Evolutionary conservation across 1,284 basidiomycete genomes (phyloP).

Genomic region (Anthracocystis panici-leucophaei): DNA sequence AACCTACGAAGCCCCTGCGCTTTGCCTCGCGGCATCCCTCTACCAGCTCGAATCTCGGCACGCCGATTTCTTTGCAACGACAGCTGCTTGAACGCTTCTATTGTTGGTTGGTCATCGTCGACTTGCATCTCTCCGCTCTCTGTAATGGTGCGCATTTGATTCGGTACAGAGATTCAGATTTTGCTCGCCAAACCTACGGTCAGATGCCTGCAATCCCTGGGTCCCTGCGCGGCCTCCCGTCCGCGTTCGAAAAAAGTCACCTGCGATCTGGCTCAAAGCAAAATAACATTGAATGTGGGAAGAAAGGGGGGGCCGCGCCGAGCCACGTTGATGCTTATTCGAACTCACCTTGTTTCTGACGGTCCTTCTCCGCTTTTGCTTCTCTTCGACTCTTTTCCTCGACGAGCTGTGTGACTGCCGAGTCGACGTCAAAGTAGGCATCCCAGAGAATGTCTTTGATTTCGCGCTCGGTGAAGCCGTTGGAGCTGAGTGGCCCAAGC

Average conservation of each 20-base stretch:
- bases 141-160: slow-evolving; percentile 4
- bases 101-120: slow-evolving; percentile 29
- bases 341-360: slow-evolving; percentile 57
- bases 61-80: slow-evolving; percentile 36
- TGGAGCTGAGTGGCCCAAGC: slow-evolving; percentile 52
- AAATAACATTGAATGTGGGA: slow-evolving; percentile 18
- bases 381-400: slow-evolving; percentile 59
- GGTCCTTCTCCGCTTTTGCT: slow-evolving; percentile 52
- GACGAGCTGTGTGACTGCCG: slow-evolving; percentile 78
- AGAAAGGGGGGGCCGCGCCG: slow-evolving; percentile 24
- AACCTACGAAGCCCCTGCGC: slow-evolving; percentile 49
- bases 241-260: background rate
- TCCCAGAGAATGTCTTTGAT: slow-evolving; percentile 90
- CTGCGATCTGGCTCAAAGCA: slow-evolving; percentile 8
- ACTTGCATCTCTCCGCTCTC: slow-evolving; percentile 31
- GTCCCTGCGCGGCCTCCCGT: slow-evolving; percentile 22
- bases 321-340: slow-evolving; percentile 6
- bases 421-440: slow-evolving; percentile 85
- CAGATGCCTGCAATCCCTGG: slow-evolving; percentile 6
- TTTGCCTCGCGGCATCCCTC: slow-evolving; percentile 27
- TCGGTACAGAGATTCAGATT: slow-evolving; percentile 23
- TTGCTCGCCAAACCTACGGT: slow-evolving; percentile 1
- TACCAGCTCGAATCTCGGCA: slow-evolving; percentile 36
- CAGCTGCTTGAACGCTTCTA: slow-evolving; percentile 76
- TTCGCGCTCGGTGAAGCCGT: slow-evolving; percentile 62